Evolutionary conservation across 2,329 filamentous ascomycete genomes (phyloP).

Genomic region (Cytospora chrysosperma): DNA sequence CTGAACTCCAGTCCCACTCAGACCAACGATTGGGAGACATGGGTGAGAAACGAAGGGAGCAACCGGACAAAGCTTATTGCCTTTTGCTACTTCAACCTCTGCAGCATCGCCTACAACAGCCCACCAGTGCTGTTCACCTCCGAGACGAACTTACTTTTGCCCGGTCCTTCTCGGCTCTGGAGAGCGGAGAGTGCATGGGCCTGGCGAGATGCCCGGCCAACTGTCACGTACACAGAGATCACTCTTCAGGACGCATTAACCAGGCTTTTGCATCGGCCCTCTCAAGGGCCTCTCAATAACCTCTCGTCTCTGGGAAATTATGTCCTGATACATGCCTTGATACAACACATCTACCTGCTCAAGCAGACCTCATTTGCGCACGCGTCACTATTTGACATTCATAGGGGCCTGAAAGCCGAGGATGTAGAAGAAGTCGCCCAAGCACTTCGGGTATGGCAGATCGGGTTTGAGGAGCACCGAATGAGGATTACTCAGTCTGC

Average conservation of each 20-base stretch:
- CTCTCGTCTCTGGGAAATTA: constrained; percentile 67
- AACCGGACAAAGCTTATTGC: constrained; percentile 60
- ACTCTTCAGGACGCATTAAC: constrained; percentile 58
- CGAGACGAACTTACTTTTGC: constrained; percentile 56
- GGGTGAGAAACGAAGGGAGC: constrained; percentile 56
- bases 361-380: constrained; percentile 58
- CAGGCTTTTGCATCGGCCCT: constrained; percentile 52
- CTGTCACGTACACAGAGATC: constrained; percentile 50
- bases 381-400: constrained; percentile 48
- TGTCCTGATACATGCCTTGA: constrained; percentile 67
- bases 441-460: constrained; percentile 57
- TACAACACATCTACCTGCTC: constrained; percentile 70
- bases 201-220: constrained; percentile 57
- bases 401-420: constrained; percentile 51
- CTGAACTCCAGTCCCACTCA: constrained; percentile 49
- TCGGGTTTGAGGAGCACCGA: constrained; percentile 56
- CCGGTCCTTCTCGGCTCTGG: constrained; percentile 56
- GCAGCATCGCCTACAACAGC: constrained; percentile 61
- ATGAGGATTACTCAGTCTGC: constrained; percentile 48
- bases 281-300: constrained; percentile 47
- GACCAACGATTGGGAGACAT: constrained; percentile 57
- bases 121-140: constrained; percentile 58
- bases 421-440: constrained; percentile 57
- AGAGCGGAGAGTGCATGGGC: constrained; percentile 57
- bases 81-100: constrained; percentile 63